Evolutionary conservation across 1,139 yeast species (phyloP), one percentile per base, ranked within the genome.

Genomic region (Meyerozyma guilliermondii): DNA sequence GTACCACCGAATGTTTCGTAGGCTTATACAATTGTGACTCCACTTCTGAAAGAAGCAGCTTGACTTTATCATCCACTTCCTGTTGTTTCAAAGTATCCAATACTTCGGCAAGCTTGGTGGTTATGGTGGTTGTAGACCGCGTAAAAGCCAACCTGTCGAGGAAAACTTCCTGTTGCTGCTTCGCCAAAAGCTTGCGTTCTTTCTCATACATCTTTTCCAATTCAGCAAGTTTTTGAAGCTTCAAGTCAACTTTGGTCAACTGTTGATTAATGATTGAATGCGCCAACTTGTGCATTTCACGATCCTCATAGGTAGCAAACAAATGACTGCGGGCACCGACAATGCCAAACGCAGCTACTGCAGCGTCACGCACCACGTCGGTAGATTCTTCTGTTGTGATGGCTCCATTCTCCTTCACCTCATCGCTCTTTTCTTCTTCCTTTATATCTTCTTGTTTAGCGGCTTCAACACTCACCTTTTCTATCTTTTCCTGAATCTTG

Each of bases 271-370:
- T 75, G 39, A 91, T 76, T 20, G 74, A 73, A 17, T 73, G 67
- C 20, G 84, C 65, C 27, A 82, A 62, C 45, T 75, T 78, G 50
- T 81, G 64, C 80, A 88, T 78, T 56, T 86, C 88, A 43, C 92
- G 71, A 56, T 89, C 97, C 58, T 89, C 94, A 56, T 79, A 81
- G 14, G 82, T 78, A 11, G 95, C 88, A 64, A 91, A 83, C 30
- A 87, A 77, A 55, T 86, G 92, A 31, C 96, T 76, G 50, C 96
- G 78, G 1, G 92, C 86, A 5, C 95, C 96, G 26, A 87, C 68
- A 7, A 83, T 69, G 3, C 88, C 85, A 48, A 83, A 66, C 1
- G 86, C 76, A 35, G 76, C 65, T 7, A 76, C 66, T 2, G 81
- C 74, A 5, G 81, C 80, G 45, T 81, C 83, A 38, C 66, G 58